Evolutionary conservation across 106 monocot genomes (phyloP).

Genomic region (Platanthera zijinensis): DNA sequence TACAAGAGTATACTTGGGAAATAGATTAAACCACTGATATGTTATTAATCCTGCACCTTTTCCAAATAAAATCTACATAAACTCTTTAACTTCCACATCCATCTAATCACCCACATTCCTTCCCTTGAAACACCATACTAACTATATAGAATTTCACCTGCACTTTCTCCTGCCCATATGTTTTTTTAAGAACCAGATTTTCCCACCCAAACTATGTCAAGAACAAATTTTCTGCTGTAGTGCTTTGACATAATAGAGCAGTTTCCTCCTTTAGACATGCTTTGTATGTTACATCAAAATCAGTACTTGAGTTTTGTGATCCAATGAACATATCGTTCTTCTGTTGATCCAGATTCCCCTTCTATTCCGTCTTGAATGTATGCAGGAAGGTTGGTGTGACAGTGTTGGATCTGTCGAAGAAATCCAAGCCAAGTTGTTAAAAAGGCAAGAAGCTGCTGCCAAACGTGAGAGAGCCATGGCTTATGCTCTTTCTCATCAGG

Average conservation of each 20-base stretch:
- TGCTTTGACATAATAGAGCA: not conserved
- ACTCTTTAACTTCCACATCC: not conserved
- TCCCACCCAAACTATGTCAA: not conserved
- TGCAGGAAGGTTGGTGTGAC: slow-evolving; percentile 96
- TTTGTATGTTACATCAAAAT: not conserved
- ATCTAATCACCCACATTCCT: not conserved
- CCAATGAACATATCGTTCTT: not conserved
- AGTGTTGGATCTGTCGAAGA: slow-evolving; percentile 83
- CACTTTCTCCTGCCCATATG: not conserved
- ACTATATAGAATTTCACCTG: not conserved
- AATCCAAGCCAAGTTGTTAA: slow-evolving; percentile 74
- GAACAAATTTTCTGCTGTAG: not conserved
- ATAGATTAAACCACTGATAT: not conserved
- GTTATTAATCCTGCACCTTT: not conserved
- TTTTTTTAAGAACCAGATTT: not conserved
- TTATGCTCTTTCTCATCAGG: slow-evolving; percentile 89
- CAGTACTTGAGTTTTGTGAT: not conserved
- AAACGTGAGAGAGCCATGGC: slow-evolving; percentile 96
- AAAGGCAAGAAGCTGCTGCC: slow-evolving; percentile 88
- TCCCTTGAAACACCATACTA: not conserved
- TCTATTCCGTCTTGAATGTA: not conserved
- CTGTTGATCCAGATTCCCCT: not conserved
- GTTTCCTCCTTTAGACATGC: not conserved
- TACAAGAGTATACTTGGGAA: not conserved
- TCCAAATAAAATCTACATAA: not conserved